phyloP scores from a whole-genome alignment of 306 rosid genomes.

The Vicia sativa region DNA sequence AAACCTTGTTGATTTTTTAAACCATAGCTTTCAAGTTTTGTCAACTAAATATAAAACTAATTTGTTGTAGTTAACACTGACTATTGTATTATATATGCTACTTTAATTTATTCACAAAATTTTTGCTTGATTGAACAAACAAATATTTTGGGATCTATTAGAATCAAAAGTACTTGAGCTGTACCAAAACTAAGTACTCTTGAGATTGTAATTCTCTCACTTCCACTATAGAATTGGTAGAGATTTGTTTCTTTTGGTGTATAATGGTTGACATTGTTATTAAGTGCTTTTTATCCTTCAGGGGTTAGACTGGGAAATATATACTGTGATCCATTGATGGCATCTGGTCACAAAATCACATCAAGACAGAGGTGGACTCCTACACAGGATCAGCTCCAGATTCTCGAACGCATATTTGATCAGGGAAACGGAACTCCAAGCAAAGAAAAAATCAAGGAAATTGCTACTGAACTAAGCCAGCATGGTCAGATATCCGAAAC shows the following conservation, averaged over 20 bases:
- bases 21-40: slow-evolving; percentile 4
- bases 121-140: slow-evolving; percentile 1
- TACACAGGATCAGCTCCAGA: slow-evolving; percentile 82
- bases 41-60: slow-evolving; percentile 12
- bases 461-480: slow-evolving; percentile 80
- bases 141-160: slow-evolving; percentile 1
- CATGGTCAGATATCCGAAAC: slow-evolving; percentile 96
- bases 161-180: background rate
- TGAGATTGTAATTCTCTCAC: background rate
- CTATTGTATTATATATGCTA: background rate
- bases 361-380: slow-evolving; percentile 99
- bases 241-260: slow-evolving; percentile 13
- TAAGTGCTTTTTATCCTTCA: slow-evolving; percentile 38
- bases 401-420: slow-evolving; percentile 85
- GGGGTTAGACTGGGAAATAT: slow-evolving; percentile 84
- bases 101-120: background rate
- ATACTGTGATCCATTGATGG: slow-evolving; percentile 81
- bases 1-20: background rate
- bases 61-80: background rate
- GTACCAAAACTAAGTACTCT: background rate
- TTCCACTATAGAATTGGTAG: background rate
- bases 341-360: slow-evolving; percentile 85
- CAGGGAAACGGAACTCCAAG: slow-evolving; percentile 93
- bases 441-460: slow-evolving; percentile 94
- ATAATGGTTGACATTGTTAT: background rate